Conservation (phyloP, 495 filamentous ascomycete species). For the Lentithecium fluviatile region DNA sequence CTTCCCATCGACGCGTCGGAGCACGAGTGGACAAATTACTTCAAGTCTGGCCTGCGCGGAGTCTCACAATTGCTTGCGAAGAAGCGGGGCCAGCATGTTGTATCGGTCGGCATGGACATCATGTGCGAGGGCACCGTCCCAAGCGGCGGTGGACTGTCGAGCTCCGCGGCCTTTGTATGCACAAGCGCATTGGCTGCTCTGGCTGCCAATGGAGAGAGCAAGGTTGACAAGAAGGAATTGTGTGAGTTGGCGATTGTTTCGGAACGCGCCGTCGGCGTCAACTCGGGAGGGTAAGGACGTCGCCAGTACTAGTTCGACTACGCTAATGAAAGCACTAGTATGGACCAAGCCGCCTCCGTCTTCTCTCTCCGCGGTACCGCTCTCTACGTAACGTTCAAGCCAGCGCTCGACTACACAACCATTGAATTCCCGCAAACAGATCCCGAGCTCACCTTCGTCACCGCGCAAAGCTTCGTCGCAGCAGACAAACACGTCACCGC, state of each 20-base stretch:
- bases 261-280: constrained; percentile 91
- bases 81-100: constrained; percentile 56
- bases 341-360: constrained; percentile 98
- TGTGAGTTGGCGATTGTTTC: constrained; percentile 90
- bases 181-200: constrained; percentile 85
- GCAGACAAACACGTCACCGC: constrained; percentile 93
- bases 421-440: constrained; percentile 80
- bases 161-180: constrained; percentile 91
- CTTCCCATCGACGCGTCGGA: constrained; percentile 44
- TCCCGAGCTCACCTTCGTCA: constrained; percentile 85
- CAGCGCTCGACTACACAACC: constrained; percentile 69
- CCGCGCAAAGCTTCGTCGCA: constrained; percentile 89
- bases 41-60: constrained; percentile 84
- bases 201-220: constrained; percentile 75
- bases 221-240: constrained; percentile 83
- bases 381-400: constrained; percentile 86
- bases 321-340: constrained; percentile 47
- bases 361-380: constrained; percentile 83
- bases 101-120: constrained; percentile 78
- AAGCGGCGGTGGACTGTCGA: constrained; percentile 85
- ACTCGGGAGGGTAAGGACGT: constrained; percentile 77
- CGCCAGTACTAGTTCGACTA: neutral
- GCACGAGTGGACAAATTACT: constrained; percentile 96
- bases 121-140: constrained; percentile 90
- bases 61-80: constrained; percentile 75